phyloP scores from a whole-genome alignment of 805 yeast species.

The Starmera pachycereana region DNA sequence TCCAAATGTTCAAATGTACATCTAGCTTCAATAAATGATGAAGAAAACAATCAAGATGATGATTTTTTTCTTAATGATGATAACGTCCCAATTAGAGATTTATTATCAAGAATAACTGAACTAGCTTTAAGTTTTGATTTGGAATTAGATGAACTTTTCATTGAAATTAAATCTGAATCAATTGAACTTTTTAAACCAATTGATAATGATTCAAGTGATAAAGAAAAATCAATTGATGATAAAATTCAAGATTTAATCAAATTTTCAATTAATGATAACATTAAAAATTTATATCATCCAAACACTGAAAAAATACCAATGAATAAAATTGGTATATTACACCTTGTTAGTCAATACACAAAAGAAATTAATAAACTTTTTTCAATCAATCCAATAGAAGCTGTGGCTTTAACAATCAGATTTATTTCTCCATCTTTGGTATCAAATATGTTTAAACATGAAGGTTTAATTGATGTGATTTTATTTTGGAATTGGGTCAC shows the following conservation, averaged over 20 bases:
- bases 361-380: slow-evolving; percentile 6
- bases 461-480: slow-evolving; percentile 18
- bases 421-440: slow-evolving; percentile 29
- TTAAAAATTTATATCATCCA: slow-evolving; percentile 19
- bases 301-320: slow-evolving; percentile 20
- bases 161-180: slow-evolving; percentile 24
- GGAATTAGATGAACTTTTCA: slow-evolving; percentile 34
- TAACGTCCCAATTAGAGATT: slow-evolving; percentile 19
- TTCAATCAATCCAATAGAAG: slow-evolving; percentile 13
- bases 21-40: slow-evolving; percentile 4
- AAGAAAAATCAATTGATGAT: slow-evolving; percentile 21
- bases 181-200: slow-evolving; percentile 31
- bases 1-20: slow-evolving; percentile 6
- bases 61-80: slow-evolving; percentile 2
- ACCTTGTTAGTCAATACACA: slow-evolving; percentile 16
- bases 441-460: slow-evolving; percentile 12
- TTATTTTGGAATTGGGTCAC: slow-evolving; percentile 29
- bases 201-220: slow-evolving; percentile 19
- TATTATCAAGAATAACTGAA: slow-evolving; percentile 31
- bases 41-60: slow-evolving; percentile 4
- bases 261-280: slow-evolving; percentile 24
- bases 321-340: slow-evolving; percentile 24
- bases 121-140: slow-evolving; percentile 61
- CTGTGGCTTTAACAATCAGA: slow-evolving; percentile 32
- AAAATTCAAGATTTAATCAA: slow-evolving; percentile 27